A percentile compares a stretch with the other conserved stretches of the same genome.
Evolutionary conservation across 148 eudicot genomes (phyloP).

Genomic region (Vaccinium vitisidaea): DNA sequence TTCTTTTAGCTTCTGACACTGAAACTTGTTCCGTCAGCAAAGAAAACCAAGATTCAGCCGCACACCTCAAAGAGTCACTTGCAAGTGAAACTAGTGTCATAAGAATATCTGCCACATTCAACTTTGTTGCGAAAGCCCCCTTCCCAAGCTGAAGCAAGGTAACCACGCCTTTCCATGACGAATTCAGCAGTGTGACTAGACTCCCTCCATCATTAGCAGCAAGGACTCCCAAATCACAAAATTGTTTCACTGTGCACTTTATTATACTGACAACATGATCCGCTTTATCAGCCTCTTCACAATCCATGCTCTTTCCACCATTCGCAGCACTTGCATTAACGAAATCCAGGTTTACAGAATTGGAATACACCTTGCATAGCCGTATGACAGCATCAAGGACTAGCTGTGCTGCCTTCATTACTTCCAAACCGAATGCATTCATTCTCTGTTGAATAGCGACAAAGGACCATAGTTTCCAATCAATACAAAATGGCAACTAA

Average conservation of each 20-base stretch:
- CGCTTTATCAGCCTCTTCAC: conserved; percentile 30
- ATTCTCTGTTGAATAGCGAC: conserved; percentile 46
- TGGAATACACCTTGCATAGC: conserved; percentile 63
- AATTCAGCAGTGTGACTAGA: conserved; percentile 69
- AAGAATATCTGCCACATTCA: conserved; percentile 61
- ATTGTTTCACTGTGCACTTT: conserved; percentile 53
- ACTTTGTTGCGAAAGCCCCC: conserved; percentile 56
- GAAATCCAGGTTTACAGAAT: conserved; percentile 54
- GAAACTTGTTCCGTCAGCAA: conserved; percentile 43
- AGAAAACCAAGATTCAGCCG: conserved; percentile 75
- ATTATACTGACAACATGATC: conserved; percentile 48
- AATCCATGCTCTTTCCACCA: conserved; percentile 25
- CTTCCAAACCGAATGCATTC: conserved; percentile 49
- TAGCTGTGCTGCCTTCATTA: conserved; percentile 52
- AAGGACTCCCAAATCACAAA: conserved; percentile 73
- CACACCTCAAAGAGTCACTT: conserved; percentile 60
- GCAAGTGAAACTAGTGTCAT: conserved; percentile 67
- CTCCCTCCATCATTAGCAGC: conserved; percentile 91
- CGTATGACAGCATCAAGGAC: conserved; percentile 64
- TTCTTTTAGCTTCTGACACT: conserved; percentile 71
- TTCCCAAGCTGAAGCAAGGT: conserved; percentile 85
- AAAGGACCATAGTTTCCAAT: conserved; percentile 25
- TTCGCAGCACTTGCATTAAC: conserved; percentile 30
- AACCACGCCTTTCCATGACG: conserved; percentile 97
- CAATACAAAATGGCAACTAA: background rate